phyloP scores from a whole-genome alignment of 345 rosid genomes.

The Linum usitatissimum region DNA sequence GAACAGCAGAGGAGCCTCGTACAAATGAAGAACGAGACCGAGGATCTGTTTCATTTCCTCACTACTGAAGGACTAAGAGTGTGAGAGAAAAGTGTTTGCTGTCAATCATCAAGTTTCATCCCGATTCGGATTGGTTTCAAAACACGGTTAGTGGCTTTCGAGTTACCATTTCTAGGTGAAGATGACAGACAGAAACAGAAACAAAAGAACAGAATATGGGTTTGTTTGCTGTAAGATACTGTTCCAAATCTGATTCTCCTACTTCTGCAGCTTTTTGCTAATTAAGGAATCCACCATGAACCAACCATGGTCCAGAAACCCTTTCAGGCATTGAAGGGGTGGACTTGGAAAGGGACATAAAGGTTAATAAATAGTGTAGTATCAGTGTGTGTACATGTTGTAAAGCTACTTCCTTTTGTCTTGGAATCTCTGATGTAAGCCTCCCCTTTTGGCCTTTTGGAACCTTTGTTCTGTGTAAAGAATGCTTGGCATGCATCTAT shows the following conservation, averaged over 20 bases:
- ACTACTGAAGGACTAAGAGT: conserved; percentile 12
- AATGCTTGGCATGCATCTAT: not conserved
- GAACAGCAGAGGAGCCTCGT: conserved; percentile 35
- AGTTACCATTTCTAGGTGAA: too few species aligned
- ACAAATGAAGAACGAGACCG: conserved; percentile 24
- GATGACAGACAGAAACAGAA: not conserved
- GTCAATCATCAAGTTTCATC: too few species aligned
- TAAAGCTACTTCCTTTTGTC: not conserved
- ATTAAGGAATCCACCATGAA: not conserved
- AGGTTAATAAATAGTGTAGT: not conserved
- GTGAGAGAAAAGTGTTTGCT: too few species aligned
- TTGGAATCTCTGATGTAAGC: not conserved
- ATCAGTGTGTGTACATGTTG: not conserved
- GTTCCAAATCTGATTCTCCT: not conserved
- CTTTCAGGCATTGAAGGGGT: not conserved
- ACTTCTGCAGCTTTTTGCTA: not conserved
- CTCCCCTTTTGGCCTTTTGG: not conserved
- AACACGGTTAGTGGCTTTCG: too few species aligned
- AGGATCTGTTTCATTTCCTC: conserved; percentile 20
- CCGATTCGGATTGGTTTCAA: too few species aligned
- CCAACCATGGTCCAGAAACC: not conserved
- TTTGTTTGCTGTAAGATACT: not conserved
- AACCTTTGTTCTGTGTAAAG: not conserved
- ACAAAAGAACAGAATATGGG: not conserved
- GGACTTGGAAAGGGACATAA: not conserved